A percentile compares a stretch with the other conserved stretches of the same genome.
Conservation (phyloP, 257 asterid genomes). For the Asclepias syriaca region DNA sequence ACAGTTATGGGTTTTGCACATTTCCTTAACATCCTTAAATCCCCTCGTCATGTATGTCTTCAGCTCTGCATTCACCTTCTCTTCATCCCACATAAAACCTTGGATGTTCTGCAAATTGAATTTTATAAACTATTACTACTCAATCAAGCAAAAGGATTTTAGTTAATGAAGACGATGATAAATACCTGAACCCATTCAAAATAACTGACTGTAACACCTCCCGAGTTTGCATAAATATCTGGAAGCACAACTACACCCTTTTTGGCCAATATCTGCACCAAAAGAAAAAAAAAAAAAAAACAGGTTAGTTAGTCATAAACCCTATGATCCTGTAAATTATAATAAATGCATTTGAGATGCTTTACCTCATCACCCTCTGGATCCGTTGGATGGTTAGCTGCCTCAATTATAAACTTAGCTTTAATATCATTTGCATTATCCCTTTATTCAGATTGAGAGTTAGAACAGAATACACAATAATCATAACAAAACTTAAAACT, state of each 20-base stretch:
- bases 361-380: conserved; percentile 89
- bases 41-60: conserved; percentile 75
- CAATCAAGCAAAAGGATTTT: not conserved
- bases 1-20: conserved; percentile 75
- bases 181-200: conserved; percentile 94
- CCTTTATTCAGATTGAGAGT: conserved; percentile 26
- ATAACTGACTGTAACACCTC: conserved; percentile 81
- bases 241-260: conserved; percentile 79
- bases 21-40: conserved; percentile 61
- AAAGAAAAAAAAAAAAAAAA: no score
- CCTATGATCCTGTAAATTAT: not conserved
- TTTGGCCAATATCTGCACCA: conserved; percentile 55
- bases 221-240: conserved; percentile 75
- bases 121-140: not conserved
- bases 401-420: conserved; percentile 79
- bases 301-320: not conserved
- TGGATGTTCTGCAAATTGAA: conserved; percentile 57
- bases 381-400: conserved; percentile 88
- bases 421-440: conserved; percentile 72
- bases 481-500: not conserved
- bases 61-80: conserved; percentile 73
- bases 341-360: not conserved
- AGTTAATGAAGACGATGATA: not conserved
- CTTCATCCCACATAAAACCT: conserved; percentile 98
- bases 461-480: not conserved